Conservation (phyloP, 768 basidiomycete species). For the Porphyrellus cyaneotinctus region DNA sequence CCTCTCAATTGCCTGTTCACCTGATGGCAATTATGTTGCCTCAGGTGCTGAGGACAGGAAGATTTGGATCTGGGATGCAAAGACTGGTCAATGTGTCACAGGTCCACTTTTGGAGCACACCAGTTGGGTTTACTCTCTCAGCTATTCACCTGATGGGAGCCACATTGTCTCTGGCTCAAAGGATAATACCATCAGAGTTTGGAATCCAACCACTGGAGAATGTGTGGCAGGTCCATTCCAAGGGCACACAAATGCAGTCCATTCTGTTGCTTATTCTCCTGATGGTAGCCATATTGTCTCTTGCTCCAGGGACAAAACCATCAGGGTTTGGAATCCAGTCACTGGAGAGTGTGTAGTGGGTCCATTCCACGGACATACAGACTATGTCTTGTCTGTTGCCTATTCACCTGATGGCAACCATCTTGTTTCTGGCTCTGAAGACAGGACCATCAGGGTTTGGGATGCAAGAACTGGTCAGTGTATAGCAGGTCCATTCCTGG, state of each 20-base stretch:
- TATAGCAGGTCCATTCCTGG: conserved; percentile 12
- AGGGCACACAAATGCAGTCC: conserved; percentile 16
- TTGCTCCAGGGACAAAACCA: conserved; percentile 22
- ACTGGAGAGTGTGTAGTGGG: conserved; percentile 18
- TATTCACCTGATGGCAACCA: conserved; percentile 18
- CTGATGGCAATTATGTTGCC: conserved; percentile 12
- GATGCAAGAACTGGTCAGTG: conserved; percentile 15
- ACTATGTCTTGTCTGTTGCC: conserved; percentile 5
- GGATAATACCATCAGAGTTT: conserved; percentile 23
- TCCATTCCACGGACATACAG: conserved; percentile 21
- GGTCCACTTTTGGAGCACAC: conserved; percentile 7
- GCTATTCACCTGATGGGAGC: conserved; percentile 29
- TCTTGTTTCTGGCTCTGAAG: conserved; percentile 18
- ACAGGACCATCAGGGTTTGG: conserved; percentile 17
- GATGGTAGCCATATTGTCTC: conserved; percentile 20
- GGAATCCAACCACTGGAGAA: conserved; percentile 14
- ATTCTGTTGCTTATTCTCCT: conserved; percentile 22
- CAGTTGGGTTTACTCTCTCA: conserved; percentile 8
- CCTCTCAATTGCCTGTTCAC: conserved; percentile 10
- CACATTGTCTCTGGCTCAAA: conserved; percentile 18
- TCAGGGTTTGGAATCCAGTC: conserved; percentile 20
- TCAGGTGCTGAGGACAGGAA: conserved; percentile 5
- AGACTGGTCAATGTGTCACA: conserved; percentile 5
- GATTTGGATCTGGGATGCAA: conserved; percentile 11
- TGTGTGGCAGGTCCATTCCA: conserved; percentile 17